Evolutionary conservation across 176 grass and related monocot species (phyloP).

Genomic region (Eragrostis nindensis): DNA sequence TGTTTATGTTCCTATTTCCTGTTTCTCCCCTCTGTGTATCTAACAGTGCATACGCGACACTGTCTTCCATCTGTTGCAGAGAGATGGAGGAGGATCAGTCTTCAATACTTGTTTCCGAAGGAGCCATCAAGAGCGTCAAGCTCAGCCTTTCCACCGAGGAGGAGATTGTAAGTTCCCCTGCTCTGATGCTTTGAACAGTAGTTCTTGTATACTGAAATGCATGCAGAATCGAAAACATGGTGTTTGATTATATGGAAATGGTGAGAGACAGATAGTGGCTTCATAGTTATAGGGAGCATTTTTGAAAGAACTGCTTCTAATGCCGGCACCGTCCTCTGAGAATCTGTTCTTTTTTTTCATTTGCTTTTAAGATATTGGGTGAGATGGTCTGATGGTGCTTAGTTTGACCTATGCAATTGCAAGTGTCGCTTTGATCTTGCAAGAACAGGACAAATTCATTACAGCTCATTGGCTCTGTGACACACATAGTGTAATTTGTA

Average conservation of each 20-base stretch:
- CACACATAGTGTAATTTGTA: neutral
- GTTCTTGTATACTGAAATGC: slow-evolving; percentile 6
- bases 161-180: slow-evolving; percentile 57
- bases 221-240: neutral
- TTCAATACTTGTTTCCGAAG: slow-evolving; percentile 50
- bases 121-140: slow-evolving; percentile 59
- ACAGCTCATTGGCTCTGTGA: slow-evolving; percentile 6
- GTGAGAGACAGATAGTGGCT: neutral
- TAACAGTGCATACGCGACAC: neutral
- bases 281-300: slow-evolving; percentile 5
- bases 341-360: neutral
- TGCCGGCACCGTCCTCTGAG: neutral
- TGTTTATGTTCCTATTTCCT: neutral
- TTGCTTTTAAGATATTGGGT: neutral
- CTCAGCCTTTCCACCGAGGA: slow-evolving; percentile 49
- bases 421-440: neutral
- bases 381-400: neutral
- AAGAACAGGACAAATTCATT: neutral
- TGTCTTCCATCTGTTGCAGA: slow-evolving; percentile 17
- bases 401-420: neutral
- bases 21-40: neutral
- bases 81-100: slow-evolving; percentile 70
- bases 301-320: slow-evolving; percentile 4
- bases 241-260: neutral
- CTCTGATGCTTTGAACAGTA: slow-evolving; percentile 24